Evolutionary conservation across 495 filamentous ascomycete genomes (phyloP), one percentile per base, ranked within the genome.

Genomic region (Penicillium goetzii): DNA sequence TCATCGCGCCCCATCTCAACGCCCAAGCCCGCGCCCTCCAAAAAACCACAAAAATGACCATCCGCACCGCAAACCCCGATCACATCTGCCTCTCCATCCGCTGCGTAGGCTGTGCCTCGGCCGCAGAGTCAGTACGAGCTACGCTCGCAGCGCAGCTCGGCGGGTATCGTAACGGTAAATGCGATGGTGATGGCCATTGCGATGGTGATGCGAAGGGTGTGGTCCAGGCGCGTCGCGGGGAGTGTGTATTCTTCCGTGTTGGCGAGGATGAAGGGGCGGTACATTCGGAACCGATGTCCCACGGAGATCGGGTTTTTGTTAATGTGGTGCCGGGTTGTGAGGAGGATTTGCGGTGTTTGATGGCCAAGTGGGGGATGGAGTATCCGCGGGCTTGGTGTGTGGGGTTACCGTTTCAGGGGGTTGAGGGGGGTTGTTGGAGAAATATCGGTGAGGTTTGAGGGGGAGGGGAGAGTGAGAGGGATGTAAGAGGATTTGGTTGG

Each of bases 281-380:
- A 19, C 69, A 72, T 63, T 69, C 69, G 0, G 69, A 72, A 56
- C 69, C 69, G 6, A 43, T 15, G 21, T 67, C 67, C 9, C 58
- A 65, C 49, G 67, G 67, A 9, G 69, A 72, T 61, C 63, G 69
- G 17, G 49, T 72, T 4, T 72, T 72, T 64, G 69, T 72, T 30
- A 72, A 72, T 61, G 52, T 72, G 58, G 69, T 72, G n/a, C 69
- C 69, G 11, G 67, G 69, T 32, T 25, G 40, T 47, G 66, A 67
- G 54, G 56, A 17, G 28, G 69, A 72, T 57, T 62, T 72, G 49
- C 60, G 25, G 54, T 40, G 52, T 25, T 55, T 69, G 26, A 69
- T 72, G 67, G 56, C 38, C n/a, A 69, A 58, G n/a, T 72, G 69
- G 69, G 69, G 69, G 56, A 72, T 72, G 69, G 69, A 67, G 52